Evolutionary conservation across 2,329 filamentous ascomycete species (phyloP).

Genomic region (Pseudocercospora crystallina): DNA sequence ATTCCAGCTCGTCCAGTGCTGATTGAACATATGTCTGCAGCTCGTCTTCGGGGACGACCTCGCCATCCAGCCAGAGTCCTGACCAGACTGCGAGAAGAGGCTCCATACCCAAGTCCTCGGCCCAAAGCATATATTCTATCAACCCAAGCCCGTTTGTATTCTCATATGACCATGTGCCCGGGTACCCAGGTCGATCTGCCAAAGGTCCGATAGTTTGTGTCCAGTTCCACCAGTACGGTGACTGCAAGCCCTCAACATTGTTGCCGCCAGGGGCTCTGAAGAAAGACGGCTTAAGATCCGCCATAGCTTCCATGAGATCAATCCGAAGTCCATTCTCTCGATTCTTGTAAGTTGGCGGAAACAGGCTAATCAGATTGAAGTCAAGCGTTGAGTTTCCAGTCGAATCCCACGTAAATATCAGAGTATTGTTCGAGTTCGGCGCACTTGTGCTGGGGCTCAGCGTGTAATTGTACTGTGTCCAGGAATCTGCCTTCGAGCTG

Average conservation of each 20-base stretch:
- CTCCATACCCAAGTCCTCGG: constrained; percentile 55
- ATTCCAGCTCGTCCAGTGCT: constrained; percentile 63
- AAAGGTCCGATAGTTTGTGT: constrained; percentile 56
- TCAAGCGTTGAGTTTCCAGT: constrained; percentile 42
- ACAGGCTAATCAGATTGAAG: constrained; percentile 55
- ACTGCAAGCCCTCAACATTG: constrained; percentile 49
- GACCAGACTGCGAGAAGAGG: constrained; percentile 58
- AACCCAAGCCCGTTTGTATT: constrained; percentile 64
- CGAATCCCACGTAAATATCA: constrained; percentile 47
- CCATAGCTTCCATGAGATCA: constrained; percentile 47
- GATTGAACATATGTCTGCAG: constrained; percentile 53
- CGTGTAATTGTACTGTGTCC: constrained; percentile 35
- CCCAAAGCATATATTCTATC: constrained; percentile 60
- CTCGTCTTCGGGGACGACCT: constrained; percentile 48
- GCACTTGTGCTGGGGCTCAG: constrained; percentile 34
- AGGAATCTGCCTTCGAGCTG: constrained; percentile 28
- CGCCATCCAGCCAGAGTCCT: constrained; percentile 56
- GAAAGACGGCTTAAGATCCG: constrained; percentile 40
- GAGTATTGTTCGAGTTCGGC: constrained; percentile 52
- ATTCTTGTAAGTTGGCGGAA: constrained; percentile 55
- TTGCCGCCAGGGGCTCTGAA: constrained; percentile 66
- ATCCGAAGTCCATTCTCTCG: constrained; percentile 52
- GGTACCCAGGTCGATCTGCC: constrained; percentile 53
- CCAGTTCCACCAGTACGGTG: constrained; percentile 46
- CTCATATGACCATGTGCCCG: constrained; percentile 58